Percentiles rank a stretch among this genome's conserved stretches.
Conservation (phyloP, 345 rosid genomes). For the Citrus mangshanensis region DNA sequence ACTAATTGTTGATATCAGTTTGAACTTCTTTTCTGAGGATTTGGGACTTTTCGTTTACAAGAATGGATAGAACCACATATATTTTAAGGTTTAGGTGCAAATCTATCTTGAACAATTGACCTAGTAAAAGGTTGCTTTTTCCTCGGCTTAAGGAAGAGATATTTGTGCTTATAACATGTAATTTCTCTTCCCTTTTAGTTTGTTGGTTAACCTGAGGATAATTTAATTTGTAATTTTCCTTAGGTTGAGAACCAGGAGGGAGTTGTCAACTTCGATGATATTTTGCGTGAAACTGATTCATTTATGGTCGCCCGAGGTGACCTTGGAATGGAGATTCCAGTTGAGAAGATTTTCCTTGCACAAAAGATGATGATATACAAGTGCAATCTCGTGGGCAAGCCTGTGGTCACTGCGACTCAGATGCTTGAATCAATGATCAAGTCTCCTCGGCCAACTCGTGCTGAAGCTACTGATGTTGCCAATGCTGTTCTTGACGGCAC, state of each 20-base stretch:
- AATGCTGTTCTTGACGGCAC: conserved; percentile 93
- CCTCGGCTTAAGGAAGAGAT: not conserved
- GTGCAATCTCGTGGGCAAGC: conserved; percentile 86
- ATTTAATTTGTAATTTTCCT: conserved; percentile 11
- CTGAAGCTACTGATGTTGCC: conserved; percentile 94
- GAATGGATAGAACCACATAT: not conserved
- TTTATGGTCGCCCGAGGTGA: conserved; percentile 99
- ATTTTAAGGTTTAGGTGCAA: not conserved
- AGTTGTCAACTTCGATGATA: conserved; percentile 88
- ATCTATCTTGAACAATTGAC: not conserved
- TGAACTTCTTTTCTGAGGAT: not conserved
- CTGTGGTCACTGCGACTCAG: conserved; percentile 90
- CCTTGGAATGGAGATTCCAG: conserved; percentile 93
- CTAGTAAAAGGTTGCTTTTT: not conserved
- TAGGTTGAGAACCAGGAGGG: conserved; percentile 96
- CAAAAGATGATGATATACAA: conserved; percentile 97
- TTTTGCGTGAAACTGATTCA: conserved; percentile 84
- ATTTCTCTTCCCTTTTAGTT: not conserved
- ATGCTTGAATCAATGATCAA: conserved; percentile 95
- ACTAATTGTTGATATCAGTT: not conserved
- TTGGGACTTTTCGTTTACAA: not conserved
- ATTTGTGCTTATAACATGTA: not conserved
- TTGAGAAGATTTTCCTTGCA: conserved; percentile 90
- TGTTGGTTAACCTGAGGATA: not conserved
- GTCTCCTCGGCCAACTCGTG: conserved; percentile 90